A percentile compares a stretch with the other conserved stretches of the same genome.
Evolutionary conservation across 2,329 filamentous ascomycete species (phyloP).

Genomic region (Blumeria hordei): DNA sequence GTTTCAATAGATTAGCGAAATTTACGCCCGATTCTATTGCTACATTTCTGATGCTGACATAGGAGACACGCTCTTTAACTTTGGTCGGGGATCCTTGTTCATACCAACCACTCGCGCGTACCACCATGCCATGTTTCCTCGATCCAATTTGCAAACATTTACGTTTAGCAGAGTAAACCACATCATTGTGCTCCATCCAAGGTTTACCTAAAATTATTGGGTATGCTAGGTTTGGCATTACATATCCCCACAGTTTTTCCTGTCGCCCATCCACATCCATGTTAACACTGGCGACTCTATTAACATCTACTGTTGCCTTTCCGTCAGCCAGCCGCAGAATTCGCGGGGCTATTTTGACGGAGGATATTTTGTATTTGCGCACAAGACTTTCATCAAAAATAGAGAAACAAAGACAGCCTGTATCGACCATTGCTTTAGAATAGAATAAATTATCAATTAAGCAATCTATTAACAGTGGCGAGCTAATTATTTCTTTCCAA

Average conservation of each 20-base stretch:
- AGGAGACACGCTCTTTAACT: neutral
- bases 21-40: neutral
- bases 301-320: neutral
- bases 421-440: neutral
- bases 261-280: neutral
- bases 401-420: neutral
- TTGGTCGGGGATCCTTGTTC: neutral
- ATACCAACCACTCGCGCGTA: neutral
- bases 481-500: neutral
- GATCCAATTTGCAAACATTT: neutral
- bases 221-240: neutral
- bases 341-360: neutral
- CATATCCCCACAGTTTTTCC: neutral
- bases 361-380: neutral
- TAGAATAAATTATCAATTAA: neutral
- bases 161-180: neutral
- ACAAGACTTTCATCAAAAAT: neutral
- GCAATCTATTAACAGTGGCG: neutral
- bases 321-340: neutral
- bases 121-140: neutral
- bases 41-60: neutral
- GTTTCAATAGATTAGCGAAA: neutral
- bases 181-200: neutral
- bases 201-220: neutral
- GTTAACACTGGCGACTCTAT: neutral